Base-by-base conservation (phyloP, 108 stramenopile genomes). In the Epithemia pelagica region DNA sequence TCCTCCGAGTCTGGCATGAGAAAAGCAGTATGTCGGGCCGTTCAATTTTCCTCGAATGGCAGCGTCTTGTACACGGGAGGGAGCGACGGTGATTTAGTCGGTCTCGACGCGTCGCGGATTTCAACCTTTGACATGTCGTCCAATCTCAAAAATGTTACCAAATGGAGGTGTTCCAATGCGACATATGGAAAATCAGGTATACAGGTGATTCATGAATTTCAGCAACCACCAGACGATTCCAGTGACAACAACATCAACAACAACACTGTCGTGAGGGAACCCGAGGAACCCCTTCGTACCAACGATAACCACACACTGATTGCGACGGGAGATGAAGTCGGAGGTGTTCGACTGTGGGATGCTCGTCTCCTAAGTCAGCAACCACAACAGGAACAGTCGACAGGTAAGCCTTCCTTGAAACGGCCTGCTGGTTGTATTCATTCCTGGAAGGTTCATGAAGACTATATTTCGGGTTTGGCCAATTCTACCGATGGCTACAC, bases 381-480 rank as follows among this genome's bases (percentile, higher is more conserved):
- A 56, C 27, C 27, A 25, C 58, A 55, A 60, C 59, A 19, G 30
- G 30, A 29, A 25, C 52, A 62, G 25, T 66, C 79, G 59, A 77
- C 76, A 52, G 78, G 78, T 46, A 66, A 66, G 56, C 37, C 5
- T 46, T 56, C 73, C n/a, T 69, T 78, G 74, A 67, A 71, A 61
- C 69, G 60, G 18, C 86, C 82, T 1, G 25, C 29, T 56, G 88
- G 83, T 52, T 90, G 88, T 61, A 67, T 92, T 24, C 61, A 76
- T 51, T 72, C 72, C 51, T 89, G 82, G 87, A 78, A 88, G 52
- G 78, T 88, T 64, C 82, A 95, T 54, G 72, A 81, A 57, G 95
- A 96, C 61, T 92, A 91, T 78, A 88, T 96, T 25, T 81, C 89
- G 19, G 88, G 78, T 19, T 80, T 97, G 63, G 79, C 74, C 64